Evolutionary conservation across 2,329 filamentous ascomycete species (phyloP).

Genomic region (Colletotrichum sp.): DNA sequence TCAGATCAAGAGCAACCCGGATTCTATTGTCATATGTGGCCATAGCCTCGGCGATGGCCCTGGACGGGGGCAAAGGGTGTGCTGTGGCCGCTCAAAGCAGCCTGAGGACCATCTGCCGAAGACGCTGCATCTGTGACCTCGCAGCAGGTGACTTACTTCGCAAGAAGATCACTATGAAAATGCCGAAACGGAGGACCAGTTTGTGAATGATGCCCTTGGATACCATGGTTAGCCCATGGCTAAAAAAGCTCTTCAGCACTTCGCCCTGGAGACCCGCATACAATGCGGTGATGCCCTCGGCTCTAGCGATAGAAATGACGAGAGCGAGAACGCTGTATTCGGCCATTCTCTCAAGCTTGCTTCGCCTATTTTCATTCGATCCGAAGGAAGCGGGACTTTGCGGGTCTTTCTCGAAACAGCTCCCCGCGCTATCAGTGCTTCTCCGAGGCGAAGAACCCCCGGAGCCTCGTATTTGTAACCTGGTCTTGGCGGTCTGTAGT

Average conservation of each 20-base stretch:
- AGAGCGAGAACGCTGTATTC: slow-evolving; percentile 66
- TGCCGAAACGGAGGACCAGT: slow-evolving; percentile 75
- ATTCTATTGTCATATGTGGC: not conserved
- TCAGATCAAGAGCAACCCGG: not conserved
- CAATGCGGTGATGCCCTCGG: slow-evolving; percentile 71
- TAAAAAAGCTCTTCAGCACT: slow-evolving; percentile 82
- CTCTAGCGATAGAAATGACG: slow-evolving; percentile 61
- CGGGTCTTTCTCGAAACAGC: not conserved
- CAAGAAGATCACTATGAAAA: slow-evolving; percentile 41
- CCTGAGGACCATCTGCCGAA: not conserved
- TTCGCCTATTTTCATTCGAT: not conserved
- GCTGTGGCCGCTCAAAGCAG: not conserved
- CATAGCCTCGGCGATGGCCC: not conserved
- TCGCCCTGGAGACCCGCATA: slow-evolving; percentile 81
- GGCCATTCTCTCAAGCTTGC: slow-evolving; percentile 26
- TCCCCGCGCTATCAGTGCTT: slow-evolving; percentile 26
- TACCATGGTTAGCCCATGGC: slow-evolving; percentile 86
- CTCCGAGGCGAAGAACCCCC: not conserved
- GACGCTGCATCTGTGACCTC: slow-evolving; percentile 26
- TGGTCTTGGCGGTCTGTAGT: slow-evolving; percentile 82
- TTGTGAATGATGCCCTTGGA: slow-evolving; percentile 81
- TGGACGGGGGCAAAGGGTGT: not conserved
- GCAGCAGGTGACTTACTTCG: not conserved
- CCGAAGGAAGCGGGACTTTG: not conserved
- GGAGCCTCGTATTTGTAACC: slow-evolving; percentile 66